These are phyloP conservation scores for Vaccinium darrowii DNA, from an alignment of 148 eudicot species.

Conservation along the genomic window DNA sequence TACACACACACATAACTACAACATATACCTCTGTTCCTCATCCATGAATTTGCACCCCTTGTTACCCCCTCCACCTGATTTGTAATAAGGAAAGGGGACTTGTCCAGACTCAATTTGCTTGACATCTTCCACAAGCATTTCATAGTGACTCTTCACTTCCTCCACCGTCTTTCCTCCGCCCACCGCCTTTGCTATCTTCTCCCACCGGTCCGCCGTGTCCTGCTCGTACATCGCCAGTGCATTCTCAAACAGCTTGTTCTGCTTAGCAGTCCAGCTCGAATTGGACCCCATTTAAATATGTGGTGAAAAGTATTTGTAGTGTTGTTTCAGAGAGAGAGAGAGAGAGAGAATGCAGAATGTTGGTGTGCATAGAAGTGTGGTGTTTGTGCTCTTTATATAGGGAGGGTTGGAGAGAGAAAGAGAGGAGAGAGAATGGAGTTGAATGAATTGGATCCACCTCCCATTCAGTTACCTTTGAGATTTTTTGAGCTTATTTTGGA, in stretches of 20 bases:
- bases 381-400: slow-evolving; percentile 1
- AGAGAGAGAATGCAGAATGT: not conserved
- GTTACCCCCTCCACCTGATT: not conserved
- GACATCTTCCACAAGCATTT: slow-evolving; percentile 18
- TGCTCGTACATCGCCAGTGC: slow-evolving; percentile 7
- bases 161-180: slow-evolving; percentile 27
- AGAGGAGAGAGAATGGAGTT: not conserved
- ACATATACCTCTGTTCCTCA: slow-evolving; percentile 10
- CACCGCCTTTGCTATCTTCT: slow-evolving; percentile 16
- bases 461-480: not conserved
- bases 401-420: not conserved
- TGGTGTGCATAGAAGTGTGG: not conserved
- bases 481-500: no score
- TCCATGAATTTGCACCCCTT: slow-evolving; percentile 10
- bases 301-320: not conserved
- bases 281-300: slow-evolving; percentile 8
- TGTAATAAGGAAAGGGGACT: slow-evolving; percentile 17
- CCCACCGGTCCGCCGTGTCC: slow-evolving; percentile 17
- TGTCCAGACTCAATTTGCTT: slow-evolving; percentile 20
- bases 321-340: not conserved
- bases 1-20: not conserved
- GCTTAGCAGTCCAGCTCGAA: slow-evolving; percentile 18
- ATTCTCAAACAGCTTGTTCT: slow-evolving; percentile 23
- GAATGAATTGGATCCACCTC: not conserved
- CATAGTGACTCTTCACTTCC: slow-evolving; percentile 25